Conservation (phyloP, 2,329 filamentous ascomycete genomes). For the Hymenoscyphus scutula region DNA sequence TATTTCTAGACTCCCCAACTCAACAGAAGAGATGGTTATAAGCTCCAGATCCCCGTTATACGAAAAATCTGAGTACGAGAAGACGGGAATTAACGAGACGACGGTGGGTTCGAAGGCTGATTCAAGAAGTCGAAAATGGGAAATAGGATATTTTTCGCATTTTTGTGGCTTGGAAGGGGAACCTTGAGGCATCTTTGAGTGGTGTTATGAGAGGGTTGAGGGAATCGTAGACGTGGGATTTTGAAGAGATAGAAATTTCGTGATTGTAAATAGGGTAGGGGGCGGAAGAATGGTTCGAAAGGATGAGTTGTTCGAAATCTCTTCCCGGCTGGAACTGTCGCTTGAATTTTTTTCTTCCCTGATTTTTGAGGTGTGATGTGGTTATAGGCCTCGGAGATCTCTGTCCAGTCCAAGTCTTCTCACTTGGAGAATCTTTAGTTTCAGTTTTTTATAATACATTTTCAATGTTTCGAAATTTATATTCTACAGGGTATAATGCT, state of each 20-base stretch:
- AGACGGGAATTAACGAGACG: neutral
- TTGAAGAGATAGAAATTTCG: too few species aligned
- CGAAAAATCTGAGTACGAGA: neutral
- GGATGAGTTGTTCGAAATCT: too few species aligned
- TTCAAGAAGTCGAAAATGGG: neutral
- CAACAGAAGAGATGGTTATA: conserved; percentile 1
- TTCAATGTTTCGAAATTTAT: too few species aligned
- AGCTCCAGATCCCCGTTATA: neutral
- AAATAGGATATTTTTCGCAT: neutral
- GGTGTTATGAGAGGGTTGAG: neutral
- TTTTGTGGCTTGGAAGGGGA: neutral
- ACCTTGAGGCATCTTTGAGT: neutral
- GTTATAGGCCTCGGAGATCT: too few species aligned
- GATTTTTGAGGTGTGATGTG: neutral
- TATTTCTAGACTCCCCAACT: too few species aligned
- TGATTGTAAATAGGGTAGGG: neutral
- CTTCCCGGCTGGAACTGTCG: neutral
- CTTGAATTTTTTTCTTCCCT: neutral
- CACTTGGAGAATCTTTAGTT: too few species aligned
- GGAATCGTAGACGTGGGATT: neutral
- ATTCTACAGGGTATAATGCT: too few species aligned
- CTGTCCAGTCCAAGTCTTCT: too few species aligned
- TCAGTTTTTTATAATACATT: too few species aligned
- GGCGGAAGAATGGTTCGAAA: neutral
- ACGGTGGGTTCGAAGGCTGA: neutral